These are phyloP conservation scores for Boletus subcaerulescens DNA, from an alignment of 768 basidiomycete species.

Conservation along the genomic window DNA sequence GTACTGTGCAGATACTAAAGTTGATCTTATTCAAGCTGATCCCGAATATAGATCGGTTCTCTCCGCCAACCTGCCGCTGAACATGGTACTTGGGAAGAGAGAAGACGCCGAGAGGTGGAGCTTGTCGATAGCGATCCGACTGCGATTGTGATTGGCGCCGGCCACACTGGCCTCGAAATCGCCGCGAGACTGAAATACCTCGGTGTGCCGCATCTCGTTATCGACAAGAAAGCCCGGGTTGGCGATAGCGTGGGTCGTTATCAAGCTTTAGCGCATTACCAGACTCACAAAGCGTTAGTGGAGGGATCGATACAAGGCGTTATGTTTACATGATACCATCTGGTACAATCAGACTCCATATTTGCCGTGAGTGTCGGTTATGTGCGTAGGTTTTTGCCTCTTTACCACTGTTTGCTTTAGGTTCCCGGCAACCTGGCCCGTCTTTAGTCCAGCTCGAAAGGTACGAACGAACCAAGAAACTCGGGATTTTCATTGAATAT, in stretches of 20 bases:
- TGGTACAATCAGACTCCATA: conserved; percentile 60
- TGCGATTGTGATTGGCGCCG: conserved; percentile 62
- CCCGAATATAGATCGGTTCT: not conserved
- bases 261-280: not conserved
- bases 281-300: conserved; percentile 31
- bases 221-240: conserved; percentile 51
- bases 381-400: not conserved
- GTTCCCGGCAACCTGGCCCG: conserved; percentile 57
- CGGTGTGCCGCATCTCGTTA: conserved; percentile 51
- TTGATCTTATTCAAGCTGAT: not conserved
- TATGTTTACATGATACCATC: conserved; percentile 53
- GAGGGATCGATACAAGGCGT: conserved; percentile 56
- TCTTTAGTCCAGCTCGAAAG: conserved; percentile 50
- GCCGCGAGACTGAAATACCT: conserved; percentile 64
- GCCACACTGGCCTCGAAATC: conserved; percentile 63
- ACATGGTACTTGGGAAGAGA: conserved; percentile 45
- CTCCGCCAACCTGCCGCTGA: not conserved
- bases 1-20: conserved; percentile 5
- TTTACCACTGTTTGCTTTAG: conserved; percentile 21
- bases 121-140: conserved; percentile 50
- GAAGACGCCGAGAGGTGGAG: conserved; percentile 22
- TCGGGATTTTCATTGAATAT: too few relatives aligned
- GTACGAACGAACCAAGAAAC: conserved; percentile 18
- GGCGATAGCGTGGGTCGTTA: conserved; percentile 41
- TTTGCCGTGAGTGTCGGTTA: conserved; percentile 33